Evolutionary conservation across 768 basidiomycete genomes (phyloP).

Genomic region (Sporobolomyces roseus): DNA sequence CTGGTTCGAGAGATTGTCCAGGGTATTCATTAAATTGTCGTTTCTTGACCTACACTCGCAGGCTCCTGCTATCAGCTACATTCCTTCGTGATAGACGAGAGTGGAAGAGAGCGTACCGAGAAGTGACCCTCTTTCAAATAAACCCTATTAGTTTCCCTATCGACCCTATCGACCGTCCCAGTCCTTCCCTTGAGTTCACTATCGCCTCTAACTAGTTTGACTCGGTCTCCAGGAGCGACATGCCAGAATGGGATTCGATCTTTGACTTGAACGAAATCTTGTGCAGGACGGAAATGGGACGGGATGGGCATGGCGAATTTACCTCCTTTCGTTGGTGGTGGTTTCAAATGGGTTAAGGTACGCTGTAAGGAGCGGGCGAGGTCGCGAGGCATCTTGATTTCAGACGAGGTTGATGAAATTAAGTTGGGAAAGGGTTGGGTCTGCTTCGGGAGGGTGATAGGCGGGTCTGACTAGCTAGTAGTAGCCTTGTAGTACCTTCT

Average conservation of each 20-base stretch:
- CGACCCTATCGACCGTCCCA: conserved; percentile 38
- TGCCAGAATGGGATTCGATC: conserved; percentile 45
- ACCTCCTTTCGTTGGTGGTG: conserved; percentile 32
- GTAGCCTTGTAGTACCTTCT: too few relatives aligned
- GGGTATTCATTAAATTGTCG: conserved; percentile 35
- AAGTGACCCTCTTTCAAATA: conserved; percentile 40
- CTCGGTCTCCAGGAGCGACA: conserved; percentile 40
- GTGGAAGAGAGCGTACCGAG: conserved; percentile 16
- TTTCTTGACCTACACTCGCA: conserved; percentile 32
- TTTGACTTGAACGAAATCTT: conserved; percentile 41
- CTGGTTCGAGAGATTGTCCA: conserved; percentile 29
- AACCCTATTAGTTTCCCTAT: conserved; percentile 41
- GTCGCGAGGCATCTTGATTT: conserved; percentile 23
- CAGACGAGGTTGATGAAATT: not conserved
- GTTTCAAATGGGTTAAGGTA: conserved; percentile 31
- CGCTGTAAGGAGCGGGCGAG: conserved; percentile 35
- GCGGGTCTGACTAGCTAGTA: too few relatives aligned
- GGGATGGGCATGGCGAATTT: conserved; percentile 41
- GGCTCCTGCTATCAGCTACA: not conserved
- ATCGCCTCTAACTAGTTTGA: conserved; percentile 39
- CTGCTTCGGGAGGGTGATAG: too few relatives aligned
- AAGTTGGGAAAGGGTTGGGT: not conserved
- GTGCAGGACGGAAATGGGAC: conserved; percentile 33
- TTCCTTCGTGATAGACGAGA: not conserved
- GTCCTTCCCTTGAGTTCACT: conserved; percentile 33